These are phyloP conservation scores for Sordariomycetes sp. DNA, from an alignment of 2,329 filamentous ascomycete species.

Conservation along the genomic window DNA sequence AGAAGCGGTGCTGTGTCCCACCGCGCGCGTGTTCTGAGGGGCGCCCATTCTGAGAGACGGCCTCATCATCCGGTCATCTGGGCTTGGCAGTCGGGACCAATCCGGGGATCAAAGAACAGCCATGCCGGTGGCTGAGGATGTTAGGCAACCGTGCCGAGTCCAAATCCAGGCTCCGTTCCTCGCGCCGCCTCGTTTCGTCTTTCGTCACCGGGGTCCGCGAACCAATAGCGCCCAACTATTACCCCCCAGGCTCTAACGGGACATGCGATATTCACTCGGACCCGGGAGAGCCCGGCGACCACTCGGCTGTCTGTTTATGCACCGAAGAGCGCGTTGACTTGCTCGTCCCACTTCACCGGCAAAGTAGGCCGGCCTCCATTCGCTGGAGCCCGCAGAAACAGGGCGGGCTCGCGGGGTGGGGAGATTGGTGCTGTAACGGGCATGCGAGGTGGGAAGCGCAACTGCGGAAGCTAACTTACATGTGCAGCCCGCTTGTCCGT, in stretches of 20 bases:
- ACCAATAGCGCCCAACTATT: neutral
- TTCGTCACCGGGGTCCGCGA: neutral
- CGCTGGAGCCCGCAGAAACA: neutral
- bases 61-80: no score
- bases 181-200: neutral
- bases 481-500: neutral
- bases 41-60: no score
- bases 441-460: neutral
- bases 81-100: no score
- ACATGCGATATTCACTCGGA: neutral
- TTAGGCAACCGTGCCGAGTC: neutral
- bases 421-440: neutral
- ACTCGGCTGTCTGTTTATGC: neutral
- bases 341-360: neutral
- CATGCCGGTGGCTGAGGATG: neutral
- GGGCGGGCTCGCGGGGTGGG: neutral
- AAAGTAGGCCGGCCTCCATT: neutral
- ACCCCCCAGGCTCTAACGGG: neutral
- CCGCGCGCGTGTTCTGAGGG: no score
- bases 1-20: no score
- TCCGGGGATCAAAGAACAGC: neutral
- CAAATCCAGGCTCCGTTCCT: neutral
- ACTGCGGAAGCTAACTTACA: neutral
- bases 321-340: neutral
- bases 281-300: neutral